Base-by-base conservation (phyloP, 164 flowering plant species). In the Magnolia kwangsiensis region DNA sequence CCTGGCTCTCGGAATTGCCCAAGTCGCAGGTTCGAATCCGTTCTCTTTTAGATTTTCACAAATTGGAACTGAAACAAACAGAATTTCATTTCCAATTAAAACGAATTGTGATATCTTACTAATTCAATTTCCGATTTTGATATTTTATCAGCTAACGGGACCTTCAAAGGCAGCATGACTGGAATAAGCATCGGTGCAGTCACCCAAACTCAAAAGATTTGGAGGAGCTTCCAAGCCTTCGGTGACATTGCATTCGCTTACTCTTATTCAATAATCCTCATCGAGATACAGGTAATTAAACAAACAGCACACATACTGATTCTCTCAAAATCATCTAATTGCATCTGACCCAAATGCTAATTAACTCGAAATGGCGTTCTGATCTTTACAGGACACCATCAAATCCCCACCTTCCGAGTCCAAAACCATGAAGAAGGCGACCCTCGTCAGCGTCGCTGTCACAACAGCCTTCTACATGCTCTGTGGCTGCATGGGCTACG, bases 241-340 rank as follows among this genome's bases (percentile, higher is more conserved):
- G 97, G 94, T 11, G 85, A 88, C 77, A 92, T 92, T 0, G 93
- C 97, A 18, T 92, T 89, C 68, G 93, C 95, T 50, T 92, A 91
- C 81, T 89, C 97, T 49, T 91, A 81, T 86, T 88, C 95, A 50
- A 50, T 86, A 55, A 86, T 92, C 76, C 93, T 92, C 65, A 86
- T 91, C 63, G 97, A 92, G 82, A 91, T 91, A 76, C 93, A 90
- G 90, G 95, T 88, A 82, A 37, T 37, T 37, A 37, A 3, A 37
- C 7, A 37, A 37, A 37, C 45, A 37, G 0, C 45, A 37, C 45
- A 37, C 37, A 4, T 31, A 31, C 37, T 2, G 45, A 37, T 37
- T 37, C 6, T 37, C 45, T 37, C 45, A 37, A 37, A 37, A 37
- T 37, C 45, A 37, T 37, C 45, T 3, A 37, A 37, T 37, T 37